Conservation (phyloP, 78 protist species). For the Trichosphaerium sp. region DNA sequence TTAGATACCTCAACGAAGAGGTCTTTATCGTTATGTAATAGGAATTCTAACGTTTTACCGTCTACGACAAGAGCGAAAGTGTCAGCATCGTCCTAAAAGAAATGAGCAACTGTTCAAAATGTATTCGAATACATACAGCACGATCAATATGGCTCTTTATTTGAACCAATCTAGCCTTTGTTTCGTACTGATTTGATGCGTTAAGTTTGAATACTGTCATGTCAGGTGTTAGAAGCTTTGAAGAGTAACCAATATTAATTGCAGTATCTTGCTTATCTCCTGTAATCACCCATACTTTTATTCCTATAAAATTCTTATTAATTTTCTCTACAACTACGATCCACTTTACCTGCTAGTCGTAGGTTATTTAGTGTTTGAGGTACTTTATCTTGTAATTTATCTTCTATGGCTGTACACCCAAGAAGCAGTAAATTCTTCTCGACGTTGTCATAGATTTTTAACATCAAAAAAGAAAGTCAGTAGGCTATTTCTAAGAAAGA, state of each 20-base stretch:
- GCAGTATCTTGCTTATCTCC: conserved; percentile 98
- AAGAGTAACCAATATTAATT: conserved; percentile 84
- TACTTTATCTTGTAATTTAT: conserved; percentile 67
- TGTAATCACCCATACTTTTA: conserved; percentile 73
- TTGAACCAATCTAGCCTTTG: conserved; percentile 14
- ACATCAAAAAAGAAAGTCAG: not conserved
- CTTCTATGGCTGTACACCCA: conserved; percentile 77
- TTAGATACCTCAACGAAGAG: conserved; percentile 20
- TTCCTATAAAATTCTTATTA: conserved; percentile 23
- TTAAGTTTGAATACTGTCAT: conserved; percentile 28
- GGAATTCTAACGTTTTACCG: conserved; percentile 32
- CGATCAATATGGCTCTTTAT: conserved; percentile 3
- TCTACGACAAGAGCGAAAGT: conserved; percentile 49
- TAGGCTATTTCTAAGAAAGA: conserved; percentile 21
- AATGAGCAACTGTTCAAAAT: too few relatives aligned
- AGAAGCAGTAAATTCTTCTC: conserved; percentile 34
- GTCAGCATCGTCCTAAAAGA: not conserved
- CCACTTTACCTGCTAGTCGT: conserved; percentile 22
- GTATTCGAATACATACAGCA: conserved; percentile 23
- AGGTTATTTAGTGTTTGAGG: conserved; percentile 49
- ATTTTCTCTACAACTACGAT: not conserved
- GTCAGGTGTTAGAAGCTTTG: conserved; percentile 39
- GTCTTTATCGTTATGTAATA: conserved; percentile 8
- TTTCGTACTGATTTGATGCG: too few relatives aligned
- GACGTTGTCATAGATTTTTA: not conserved